Evolutionary conservation across 2,329 filamentous ascomycete genomes (phyloP), one percentile per base, ranked within the genome.

Genomic region (Calonectria pauciramosa): DNA sequence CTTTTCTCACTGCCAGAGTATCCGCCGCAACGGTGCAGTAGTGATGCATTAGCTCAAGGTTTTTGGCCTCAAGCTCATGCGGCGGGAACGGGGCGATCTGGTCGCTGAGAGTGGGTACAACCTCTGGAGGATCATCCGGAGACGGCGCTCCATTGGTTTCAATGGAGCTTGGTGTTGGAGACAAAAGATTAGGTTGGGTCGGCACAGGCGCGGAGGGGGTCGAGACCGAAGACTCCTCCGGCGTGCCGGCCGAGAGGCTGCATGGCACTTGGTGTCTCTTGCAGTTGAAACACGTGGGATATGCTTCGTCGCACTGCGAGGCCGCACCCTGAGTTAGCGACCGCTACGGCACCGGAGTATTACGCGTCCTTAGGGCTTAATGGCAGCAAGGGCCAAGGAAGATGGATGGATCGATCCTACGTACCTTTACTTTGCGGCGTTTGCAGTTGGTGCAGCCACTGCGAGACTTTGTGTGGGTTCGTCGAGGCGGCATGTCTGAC

Each of bases 391-490:
- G 41, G n/a, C 18, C 41, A 6, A 7, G 41, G 16, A n/a, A 20
- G 18, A 44, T 44, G n/a, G 18, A 44, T 44, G n/a, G 41, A 5
- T 44, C 4, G 10, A 44, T 44, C 41, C 41, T 44, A 44, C 81
- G 51, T 75, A 83, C 82, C 77, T 84, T 84, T 32, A 84, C 82
- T 70, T 83, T 84, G 44, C 82, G 81, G 10, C 80, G 77, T 75
- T 84, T 84, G 74, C 82, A 84, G 73, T 82, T 81, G 51, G 69
- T 70, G 72, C 82, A 84, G 52, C 82, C 82, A 16, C 76, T 83
- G 14, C 82, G 80, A 70, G 82, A 83, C 73, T 84, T 84, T 59
- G 81, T 87, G 9, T 84, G 82, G 34, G 81, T 78, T 34, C 82
- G 79, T 60, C 82, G 77, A 36, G 78, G 73, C 41, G 79, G 68